Conservation (phyloP, 495 filamentous ascomycete species). For the Cladorrhinum samala region DNA sequence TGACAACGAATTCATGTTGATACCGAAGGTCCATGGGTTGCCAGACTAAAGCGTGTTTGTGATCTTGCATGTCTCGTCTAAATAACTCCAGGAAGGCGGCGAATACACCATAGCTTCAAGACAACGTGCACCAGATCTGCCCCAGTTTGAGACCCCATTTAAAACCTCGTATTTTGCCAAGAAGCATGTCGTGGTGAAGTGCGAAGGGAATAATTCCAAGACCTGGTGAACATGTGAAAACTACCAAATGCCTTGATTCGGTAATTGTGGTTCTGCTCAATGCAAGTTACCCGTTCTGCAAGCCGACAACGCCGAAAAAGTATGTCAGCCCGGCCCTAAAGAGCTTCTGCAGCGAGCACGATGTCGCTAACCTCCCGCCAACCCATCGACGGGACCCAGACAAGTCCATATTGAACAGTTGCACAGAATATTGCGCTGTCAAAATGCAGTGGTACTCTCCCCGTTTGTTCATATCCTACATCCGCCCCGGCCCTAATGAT, state of each 20-base stretch:
- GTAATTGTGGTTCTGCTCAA: no score
- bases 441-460: conserved; percentile 26
- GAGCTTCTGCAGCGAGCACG: no score
- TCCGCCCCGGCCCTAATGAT: conserved; percentile 1
- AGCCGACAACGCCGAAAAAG: not conserved
- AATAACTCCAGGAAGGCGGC: not conserved
- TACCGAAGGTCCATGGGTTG: not conserved
- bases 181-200: not conserved
- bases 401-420: no score
- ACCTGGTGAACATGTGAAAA: not conserved
- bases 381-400: no score
- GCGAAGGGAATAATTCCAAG: not conserved
- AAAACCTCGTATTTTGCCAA: not conserved
- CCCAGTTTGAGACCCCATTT: conserved; percentile 16
- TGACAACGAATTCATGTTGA: no score
- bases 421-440: conserved; percentile 21
- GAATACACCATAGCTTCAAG: conserved; percentile 20
- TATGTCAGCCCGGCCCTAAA: not conserved
- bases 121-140: conserved; percentile 18
- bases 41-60: not conserved
- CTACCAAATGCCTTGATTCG: not conserved
- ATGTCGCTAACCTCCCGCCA: no score
- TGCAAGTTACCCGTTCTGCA: no score
- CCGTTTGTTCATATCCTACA: conserved; percentile 15
- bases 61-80: not conserved